Conservation (phyloP, 2,329 filamentous ascomycete species). For the Helminthosporium solani region DNA sequence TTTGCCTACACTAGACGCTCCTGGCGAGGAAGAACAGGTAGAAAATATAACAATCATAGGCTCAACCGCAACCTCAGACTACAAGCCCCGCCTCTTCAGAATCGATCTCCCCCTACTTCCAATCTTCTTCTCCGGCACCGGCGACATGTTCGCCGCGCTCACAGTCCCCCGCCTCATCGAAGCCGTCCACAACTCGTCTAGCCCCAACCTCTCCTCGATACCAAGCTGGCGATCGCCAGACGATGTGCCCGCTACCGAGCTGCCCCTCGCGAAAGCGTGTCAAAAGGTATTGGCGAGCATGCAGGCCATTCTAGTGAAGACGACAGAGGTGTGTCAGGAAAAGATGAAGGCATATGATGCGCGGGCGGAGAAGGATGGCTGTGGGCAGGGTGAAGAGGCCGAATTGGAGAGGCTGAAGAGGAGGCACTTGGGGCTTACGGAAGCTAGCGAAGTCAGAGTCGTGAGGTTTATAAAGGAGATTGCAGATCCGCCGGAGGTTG, state of each 20-base stretch:
- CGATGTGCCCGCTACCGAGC: slow-evolving; percentile 63
- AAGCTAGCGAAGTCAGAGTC: slow-evolving; percentile 85
- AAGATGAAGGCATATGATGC: slow-evolving; percentile 56
- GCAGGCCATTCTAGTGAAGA: slow-evolving; percentile 76
- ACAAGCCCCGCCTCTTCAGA: slow-evolving; percentile 78
- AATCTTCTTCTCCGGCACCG: slow-evolving; percentile 93
- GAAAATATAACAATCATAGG: slow-evolving; percentile 70
- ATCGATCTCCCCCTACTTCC: slow-evolving; percentile 85
- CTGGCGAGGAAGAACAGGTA: slow-evolving; percentile 13
- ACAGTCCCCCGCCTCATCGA: slow-evolving; percentile 86
- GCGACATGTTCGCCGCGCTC: slow-evolving; percentile 96
- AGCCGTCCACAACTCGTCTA: slow-evolving; percentile 59
- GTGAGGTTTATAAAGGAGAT: slow-evolving; percentile 72
- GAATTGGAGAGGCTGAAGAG: slow-evolving; percentile 55
- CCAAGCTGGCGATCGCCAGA: slow-evolving; percentile 77
- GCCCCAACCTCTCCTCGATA: slow-evolving; percentile 51
- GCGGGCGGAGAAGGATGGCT: slow-evolving; percentile 49
- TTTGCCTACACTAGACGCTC: not conserved
- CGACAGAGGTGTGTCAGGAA: slow-evolving; percentile 64
- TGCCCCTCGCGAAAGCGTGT: slow-evolving; percentile 80
- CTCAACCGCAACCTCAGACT: slow-evolving; percentile 66
- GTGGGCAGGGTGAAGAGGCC: slow-evolving; percentile 46
- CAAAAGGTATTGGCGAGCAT: slow-evolving; percentile 91
- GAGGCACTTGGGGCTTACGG: slow-evolving; percentile 68
- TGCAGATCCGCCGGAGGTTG: slow-evolving; percentile 65